phyloP scores from a whole-genome alignment of 768 basidiomycete species.

The Panaeolus cyanescens region DNA sequence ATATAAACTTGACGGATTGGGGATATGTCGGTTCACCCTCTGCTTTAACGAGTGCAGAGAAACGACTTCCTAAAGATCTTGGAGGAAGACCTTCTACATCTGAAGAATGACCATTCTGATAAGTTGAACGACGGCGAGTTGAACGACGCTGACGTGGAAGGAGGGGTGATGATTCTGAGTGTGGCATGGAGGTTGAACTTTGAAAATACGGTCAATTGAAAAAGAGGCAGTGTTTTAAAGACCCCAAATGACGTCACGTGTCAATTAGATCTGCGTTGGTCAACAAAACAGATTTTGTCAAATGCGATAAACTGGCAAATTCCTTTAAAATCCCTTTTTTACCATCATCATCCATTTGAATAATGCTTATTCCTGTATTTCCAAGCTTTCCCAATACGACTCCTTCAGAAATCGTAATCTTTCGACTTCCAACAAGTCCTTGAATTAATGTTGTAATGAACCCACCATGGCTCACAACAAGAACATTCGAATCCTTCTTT shows the following conservation, averaged over 20 bases:
- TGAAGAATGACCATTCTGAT: background rate
- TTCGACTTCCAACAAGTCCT: conserved; percentile 42
- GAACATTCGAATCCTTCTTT: conserved; percentile 38
- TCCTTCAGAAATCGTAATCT: conserved; percentile 36
- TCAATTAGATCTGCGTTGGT: conserved; percentile 54
- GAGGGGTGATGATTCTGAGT: conserved; percentile 48
- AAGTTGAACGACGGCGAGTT: too few relatives aligned
- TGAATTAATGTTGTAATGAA: conserved; percentile 57
- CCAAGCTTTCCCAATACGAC: conserved; percentile 38
- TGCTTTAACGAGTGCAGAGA: conserved; percentile 47
- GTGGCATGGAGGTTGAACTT: conserved; percentile 27
- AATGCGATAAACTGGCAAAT: conserved; percentile 59
- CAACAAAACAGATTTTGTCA: conserved; percentile 35
- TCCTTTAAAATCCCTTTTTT: conserved; percentile 42
- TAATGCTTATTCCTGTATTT: conserved; percentile 60
- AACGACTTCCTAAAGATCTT: conserved; percentile 31
- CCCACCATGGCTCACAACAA: conserved; percentile 71
- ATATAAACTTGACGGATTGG: conserved; percentile 57
- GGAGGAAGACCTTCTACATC: conserved; percentile 10
- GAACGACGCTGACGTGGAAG: conserved; percentile 45
- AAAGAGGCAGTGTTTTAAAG: conserved; percentile 26
- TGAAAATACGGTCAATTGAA: conserved; percentile 11
- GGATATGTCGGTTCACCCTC: conserved; percentile 66
- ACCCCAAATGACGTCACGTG: conserved; percentile 26
- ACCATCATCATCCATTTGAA: conserved; percentile 49